Evolutionary conservation across 2,329 filamentous ascomycete species (phyloP), one percentile per base, ranked within the genome.

Genomic region (Hypoxylon sp.): DNA sequence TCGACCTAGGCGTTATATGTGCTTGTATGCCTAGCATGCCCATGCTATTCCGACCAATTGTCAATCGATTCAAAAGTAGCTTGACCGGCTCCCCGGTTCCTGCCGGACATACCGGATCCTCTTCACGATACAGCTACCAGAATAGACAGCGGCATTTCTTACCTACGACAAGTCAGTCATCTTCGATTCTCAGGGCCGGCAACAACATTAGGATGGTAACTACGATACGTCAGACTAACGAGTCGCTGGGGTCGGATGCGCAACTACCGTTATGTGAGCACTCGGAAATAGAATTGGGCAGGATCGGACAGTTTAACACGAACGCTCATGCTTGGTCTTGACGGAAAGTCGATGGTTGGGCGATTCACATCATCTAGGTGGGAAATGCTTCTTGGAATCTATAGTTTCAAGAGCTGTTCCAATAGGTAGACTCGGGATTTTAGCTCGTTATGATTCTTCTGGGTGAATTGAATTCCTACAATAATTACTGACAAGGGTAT

Each of bases 1-100:
- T 57, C 7, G 46, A 57, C 46, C 30, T 57, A 2, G 55, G 46
- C 3, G 46, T 57, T 11, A 30, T 51, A 32, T 57, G 55, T 41
- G 55, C 55, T 32, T 57, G 55, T 24, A 50, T 57, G 55, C 55
- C 55, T 15, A 51, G 46, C 32, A 24, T 57, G 11, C 47, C 44
- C 4, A 34, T 43, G 15, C 46, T 57, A 19, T 50, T 57, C 20
- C 20, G 30, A 32, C 46, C 47, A 1, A 6, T 50, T 1, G 17
- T 57, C 13, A 32, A 32, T 15, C 55, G 55, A 28, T 28, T 48
- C 22, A 48, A 28, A 11, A 22, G 26, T 4, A 28, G 13, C 22
- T 24, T 15, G 10, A 6, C 15, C 13, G 15, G 44, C 6, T 15
- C 22, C 44, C 1, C 44, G 13, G 22, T 11, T 13, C 19, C 4